phyloP scores from a whole-genome alignment of 805 yeast genomes.

The Saturnispora diversa region DNA sequence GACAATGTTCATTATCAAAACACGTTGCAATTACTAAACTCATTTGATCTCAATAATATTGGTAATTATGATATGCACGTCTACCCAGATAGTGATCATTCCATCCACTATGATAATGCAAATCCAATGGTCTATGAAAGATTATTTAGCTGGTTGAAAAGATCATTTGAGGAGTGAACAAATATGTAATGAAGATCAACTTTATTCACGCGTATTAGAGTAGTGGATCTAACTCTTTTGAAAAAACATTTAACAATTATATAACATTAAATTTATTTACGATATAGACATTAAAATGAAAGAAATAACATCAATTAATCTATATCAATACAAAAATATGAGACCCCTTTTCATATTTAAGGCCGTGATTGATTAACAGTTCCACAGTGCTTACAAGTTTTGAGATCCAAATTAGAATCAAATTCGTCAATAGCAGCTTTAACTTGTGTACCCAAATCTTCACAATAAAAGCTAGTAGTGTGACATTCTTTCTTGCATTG shows the following conservation, averaged over 20 bases:
- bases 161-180: too few relatives aligned
- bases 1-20: slow-evolving; percentile 79
- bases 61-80: slow-evolving; percentile 78
- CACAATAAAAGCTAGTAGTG: slow-evolving; percentile 64
- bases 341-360: too few relatives aligned
- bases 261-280: neutral
- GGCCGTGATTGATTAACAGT: slow-evolving; percentile 64
- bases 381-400: slow-evolving; percentile 74
- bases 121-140: slow-evolving; percentile 63
- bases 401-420: slow-evolving; percentile 50
- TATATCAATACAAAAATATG: too few relatives aligned
- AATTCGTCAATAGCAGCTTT: slow-evolving; percentile 70
- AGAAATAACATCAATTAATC: neutral
- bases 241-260: neutral
- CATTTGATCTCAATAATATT: slow-evolving; percentile 42
- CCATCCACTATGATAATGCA: slow-evolving; percentile 74
- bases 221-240: neutral
- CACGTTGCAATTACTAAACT: slow-evolving; percentile 52
- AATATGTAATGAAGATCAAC: too few relatives aligned
- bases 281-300: too few relatives aligned
- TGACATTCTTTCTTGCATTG: slow-evolving; percentile 57
- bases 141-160: slow-evolving; percentile 57
- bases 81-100: slow-evolving; percentile 91
- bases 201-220: too few relatives aligned
- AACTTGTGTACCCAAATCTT: slow-evolving; percentile 84